These are phyloP conservation scores for Fusarium nisikadoi DNA, from an alignment of 2,329 filamentous ascomycete species.

Conservation along the genomic window DNA sequence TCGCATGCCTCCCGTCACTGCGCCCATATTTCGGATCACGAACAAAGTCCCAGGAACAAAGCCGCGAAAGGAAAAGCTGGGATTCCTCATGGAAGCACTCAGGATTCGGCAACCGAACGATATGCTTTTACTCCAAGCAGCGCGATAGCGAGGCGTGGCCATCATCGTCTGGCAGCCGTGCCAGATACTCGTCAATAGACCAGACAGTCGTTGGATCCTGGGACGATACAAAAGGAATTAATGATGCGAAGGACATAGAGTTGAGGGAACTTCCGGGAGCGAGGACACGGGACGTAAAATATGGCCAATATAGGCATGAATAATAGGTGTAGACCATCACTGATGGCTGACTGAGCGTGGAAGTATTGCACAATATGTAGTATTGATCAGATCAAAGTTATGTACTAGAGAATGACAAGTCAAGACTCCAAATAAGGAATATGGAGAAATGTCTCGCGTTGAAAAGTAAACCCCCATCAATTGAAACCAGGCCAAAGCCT, in stretches of 20 bases:
- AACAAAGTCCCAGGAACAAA: neutral
- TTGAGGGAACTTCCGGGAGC: neutral
- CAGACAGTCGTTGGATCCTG: neutral
- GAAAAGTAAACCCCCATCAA: neutral
- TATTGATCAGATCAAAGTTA: neutral
- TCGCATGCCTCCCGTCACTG: constrained; percentile 31
- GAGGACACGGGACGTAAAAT: neutral
- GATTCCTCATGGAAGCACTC: neutral
- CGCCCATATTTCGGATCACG: constrained; percentile 32
- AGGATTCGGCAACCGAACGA: neutral
- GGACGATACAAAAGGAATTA: neutral
- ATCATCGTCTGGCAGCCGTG: rapidly evolving
- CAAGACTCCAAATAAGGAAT: neutral
- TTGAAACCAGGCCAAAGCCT: neutral
- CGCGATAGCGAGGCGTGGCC: neutral
- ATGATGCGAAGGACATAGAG: neutral
- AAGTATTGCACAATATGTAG: neutral
- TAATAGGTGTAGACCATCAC: rapidly evolving
- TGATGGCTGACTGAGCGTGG: neutral
- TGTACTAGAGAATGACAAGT: neutral
- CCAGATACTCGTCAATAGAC: neutral
- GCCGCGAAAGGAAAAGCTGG: neutral
- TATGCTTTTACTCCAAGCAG: neutral
- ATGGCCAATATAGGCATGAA: neutral
- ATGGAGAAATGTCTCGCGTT: neutral